Base-by-base conservation (phyloP, 2,329 filamentous ascomycete species). In the Mycosphaerella sp. region DNA sequence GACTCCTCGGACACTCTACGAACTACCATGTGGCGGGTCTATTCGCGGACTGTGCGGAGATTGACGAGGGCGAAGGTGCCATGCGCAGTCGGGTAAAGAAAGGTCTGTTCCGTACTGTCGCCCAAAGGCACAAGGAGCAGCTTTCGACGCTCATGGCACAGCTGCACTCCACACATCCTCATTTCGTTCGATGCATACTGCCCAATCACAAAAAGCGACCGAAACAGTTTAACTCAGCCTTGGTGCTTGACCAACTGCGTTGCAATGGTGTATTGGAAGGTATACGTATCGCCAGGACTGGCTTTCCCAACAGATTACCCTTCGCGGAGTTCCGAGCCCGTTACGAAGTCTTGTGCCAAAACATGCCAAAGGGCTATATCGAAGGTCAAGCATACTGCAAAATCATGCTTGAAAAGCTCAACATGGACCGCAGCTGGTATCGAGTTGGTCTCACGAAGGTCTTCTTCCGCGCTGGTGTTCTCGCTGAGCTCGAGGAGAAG, bases 201-300 rank as follows among this genome's bases (percentile, higher is more conserved):
- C 95, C 93, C 3, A 98, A 98, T 67, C 93, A 98, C 76, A 96
- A 95, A 73, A 98, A 98, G 73, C 82, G 85, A 23, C 89, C 93
- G 0, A 98, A 98, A 72, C 87, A 91, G 67, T 89, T 97, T 71
- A 88, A 87, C 67, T 89, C 88, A 2, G 82, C 90, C 2, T 81
- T 98, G n/a, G 95, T 98, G 1, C 79, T 98, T 5, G 93, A 98
- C 66, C 95, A 98, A 70, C 76, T 98, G n/a, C 84, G 93, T 49
- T 98, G 93, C 74, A 98, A 98, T 69, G 93, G 93, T 86, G 93
- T 98, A 2, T 78, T 98, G n/a, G 93, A 98, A 73, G 93, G 93
- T 58, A 98, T 98, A 66, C 83, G 93, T 57, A 98, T 98, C 70
- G 93, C 93, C 23, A 84, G 93, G 44, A 98, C 95, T 4, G 93